phyloP scores from a whole-genome alignment of 768 basidiomycete species.

The Tricholoma saponaceum region DNA sequence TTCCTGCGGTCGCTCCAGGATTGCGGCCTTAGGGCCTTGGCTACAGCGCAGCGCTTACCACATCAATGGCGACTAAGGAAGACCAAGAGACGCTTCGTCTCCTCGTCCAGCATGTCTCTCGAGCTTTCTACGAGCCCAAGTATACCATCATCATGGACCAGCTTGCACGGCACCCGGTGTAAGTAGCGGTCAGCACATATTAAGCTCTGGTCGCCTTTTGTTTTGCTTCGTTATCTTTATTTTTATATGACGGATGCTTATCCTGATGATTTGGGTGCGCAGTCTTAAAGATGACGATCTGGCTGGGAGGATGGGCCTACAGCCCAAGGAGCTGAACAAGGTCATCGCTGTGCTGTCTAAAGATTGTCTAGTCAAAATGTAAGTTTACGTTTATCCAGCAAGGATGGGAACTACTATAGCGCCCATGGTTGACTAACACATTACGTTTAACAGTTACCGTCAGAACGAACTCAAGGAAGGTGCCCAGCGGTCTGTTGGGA shows the following conservation, averaged over 20 bases:
- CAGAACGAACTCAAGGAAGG: conserved; percentile 92
- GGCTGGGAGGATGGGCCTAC: conserved; percentile 85
- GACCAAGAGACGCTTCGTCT: conserved; percentile 79
- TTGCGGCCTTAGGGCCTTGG: conserved; percentile 12
- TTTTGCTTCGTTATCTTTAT: conserved; percentile 11
- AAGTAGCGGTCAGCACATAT: conserved; percentile 46
- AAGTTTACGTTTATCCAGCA: conserved; percentile 24
- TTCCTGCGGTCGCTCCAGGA: conserved; percentile 6
- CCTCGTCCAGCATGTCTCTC: conserved; percentile 89
- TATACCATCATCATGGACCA: conserved; percentile 92
- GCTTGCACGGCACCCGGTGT: conserved; percentile 91
- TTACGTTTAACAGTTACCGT: conserved; percentile 54
- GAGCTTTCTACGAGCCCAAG: conserved; percentile 93
- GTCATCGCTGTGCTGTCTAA: conserved; percentile 78
- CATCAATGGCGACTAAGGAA: conserved; percentile 37
- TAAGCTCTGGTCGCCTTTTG: conserved; percentile 11
- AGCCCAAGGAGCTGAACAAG: conserved; percentile 88
- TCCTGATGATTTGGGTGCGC: conserved; percentile 19
- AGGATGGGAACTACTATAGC: neutral
- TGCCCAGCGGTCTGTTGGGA: conserved; percentile 80
- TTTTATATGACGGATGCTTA: conserved; percentile 12
- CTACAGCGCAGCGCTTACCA: conserved; percentile 6
- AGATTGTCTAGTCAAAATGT: conserved; percentile 79
- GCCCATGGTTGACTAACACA: neutral
- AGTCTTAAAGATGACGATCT: conserved; percentile 94